Conservation (phyloP, 1,284 basidiomycete species). For the Rhizoctonia solani region DNA sequence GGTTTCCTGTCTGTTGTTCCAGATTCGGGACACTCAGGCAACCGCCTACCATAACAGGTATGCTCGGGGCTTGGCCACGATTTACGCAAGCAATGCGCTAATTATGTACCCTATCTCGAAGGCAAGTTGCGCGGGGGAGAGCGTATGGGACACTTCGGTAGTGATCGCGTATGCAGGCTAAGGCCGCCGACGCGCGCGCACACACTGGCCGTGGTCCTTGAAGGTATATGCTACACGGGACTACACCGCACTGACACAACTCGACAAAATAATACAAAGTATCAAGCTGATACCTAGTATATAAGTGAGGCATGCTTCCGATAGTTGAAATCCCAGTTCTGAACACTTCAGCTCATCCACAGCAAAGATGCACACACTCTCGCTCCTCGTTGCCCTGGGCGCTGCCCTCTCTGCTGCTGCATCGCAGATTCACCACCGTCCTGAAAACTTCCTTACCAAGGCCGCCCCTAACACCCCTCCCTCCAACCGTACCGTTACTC, state of each 20-base stretch:
- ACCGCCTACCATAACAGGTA: too few relatives aligned
- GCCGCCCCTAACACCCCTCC: constrained; percentile 44
- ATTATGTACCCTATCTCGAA: not conserved
- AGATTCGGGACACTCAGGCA: too few relatives aligned
- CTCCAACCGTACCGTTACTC: constrained; percentile 47
- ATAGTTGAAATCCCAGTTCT: too few relatives aligned
- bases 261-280: too few relatives aligned
- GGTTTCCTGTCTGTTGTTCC: not conserved
- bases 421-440: constrained; percentile 62
- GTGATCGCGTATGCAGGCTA: constrained; percentile 19
- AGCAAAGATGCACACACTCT: constrained; percentile 19
- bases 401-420: constrained; percentile 42
- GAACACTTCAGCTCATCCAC: not conserved
- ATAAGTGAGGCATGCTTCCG: too few relatives aligned
- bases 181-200: not conserved
- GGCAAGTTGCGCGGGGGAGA: not conserved
- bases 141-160: constrained; percentile 16
- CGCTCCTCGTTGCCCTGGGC: constrained; percentile 16
- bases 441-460: constrained; percentile 52
- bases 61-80: too few relatives aligned
- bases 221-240: too few relatives aligned
- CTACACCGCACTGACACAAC: too few relatives aligned
- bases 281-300: too few relatives aligned
- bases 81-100: not conserved
- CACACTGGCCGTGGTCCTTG: too few relatives aligned